Conservation (phyloP, 345 rosid species). For the Erysimum cheiranthoides region DNA sequence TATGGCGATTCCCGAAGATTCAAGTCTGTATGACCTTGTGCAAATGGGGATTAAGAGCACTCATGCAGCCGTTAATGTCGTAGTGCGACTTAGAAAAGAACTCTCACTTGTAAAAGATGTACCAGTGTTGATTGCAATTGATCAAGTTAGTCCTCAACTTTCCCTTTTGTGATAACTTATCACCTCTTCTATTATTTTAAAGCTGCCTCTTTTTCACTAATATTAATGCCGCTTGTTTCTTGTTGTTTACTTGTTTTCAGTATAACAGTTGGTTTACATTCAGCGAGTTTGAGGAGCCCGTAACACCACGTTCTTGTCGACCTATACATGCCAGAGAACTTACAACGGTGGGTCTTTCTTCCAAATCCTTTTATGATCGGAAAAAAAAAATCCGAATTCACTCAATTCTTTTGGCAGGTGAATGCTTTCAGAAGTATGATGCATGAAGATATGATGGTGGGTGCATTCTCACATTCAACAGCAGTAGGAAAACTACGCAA, state of each 20-base stretch:
- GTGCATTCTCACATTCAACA: conserved; percentile 93
- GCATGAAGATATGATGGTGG: conserved; percentile 96
- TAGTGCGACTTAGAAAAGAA: conserved; percentile 85
- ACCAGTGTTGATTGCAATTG: conserved; percentile 90
- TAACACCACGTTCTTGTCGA: conserved; percentile 67
- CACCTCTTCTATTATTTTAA: neutral
- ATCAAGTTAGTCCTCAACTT: conserved; percentile 69
- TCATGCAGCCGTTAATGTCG: conserved; percentile 86
- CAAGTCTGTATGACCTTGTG: conserved; percentile 77
- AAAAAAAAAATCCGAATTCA: neutral
- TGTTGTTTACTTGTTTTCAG: conserved; percentile 53
- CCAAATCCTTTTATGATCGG: conserved; percentile 2
- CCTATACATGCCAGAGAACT: conserved; percentile 92
- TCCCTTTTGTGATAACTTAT: neutral
- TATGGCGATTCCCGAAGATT: conserved; percentile 67
- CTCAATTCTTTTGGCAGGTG: conserved; percentile 61
- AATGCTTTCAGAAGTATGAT: conserved; percentile 91
- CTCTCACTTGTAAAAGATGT: conserved; percentile 85
- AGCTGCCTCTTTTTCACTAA: conserved; percentile 5
- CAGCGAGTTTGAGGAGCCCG: conserved; percentile 92
- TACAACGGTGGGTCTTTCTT: conserved; percentile 65
- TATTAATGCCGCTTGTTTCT: conserved; percentile 36
- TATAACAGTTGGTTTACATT: conserved; percentile 96
- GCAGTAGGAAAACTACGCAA: conserved; percentile 91
- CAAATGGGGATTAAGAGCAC: conserved; percentile 78